phyloP scores from a whole-genome alignment of 1,284 basidiomycete genomes.

The Xerocomus cyaneibrunnescens region DNA sequence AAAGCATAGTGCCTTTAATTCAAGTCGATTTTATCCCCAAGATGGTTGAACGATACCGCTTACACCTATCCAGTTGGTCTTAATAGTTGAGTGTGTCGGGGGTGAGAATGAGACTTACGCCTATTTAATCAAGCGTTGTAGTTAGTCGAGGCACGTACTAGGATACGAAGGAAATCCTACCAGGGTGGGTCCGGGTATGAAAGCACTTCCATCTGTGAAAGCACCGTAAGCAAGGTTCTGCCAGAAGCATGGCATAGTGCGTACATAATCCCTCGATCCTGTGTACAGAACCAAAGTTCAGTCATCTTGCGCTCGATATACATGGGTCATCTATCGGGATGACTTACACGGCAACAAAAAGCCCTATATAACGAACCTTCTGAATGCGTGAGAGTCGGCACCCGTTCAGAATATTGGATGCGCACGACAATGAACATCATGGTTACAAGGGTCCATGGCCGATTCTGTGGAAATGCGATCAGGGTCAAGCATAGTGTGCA shows the following conservation, averaged over 20 bases:
- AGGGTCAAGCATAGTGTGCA: not conserved
- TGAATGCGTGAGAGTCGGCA: not conserved
- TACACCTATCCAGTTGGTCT: slow-evolving; percentile 16
- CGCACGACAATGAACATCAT: not conserved
- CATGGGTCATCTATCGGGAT: not conserved
- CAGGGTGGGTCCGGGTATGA: not conserved
- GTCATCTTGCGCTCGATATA: not conserved
- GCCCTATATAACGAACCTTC: not conserved
- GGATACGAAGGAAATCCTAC: not conserved
- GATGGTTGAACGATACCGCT: not conserved
- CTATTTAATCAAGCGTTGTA: not conserved
- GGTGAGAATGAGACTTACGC: not conserved
- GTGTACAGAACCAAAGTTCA: not conserved
- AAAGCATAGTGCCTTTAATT: slow-evolving; percentile 13
- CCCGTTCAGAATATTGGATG: not conserved
- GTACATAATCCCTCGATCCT: not conserved
- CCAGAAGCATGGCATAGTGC: not conserved
- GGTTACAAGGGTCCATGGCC: not conserved
- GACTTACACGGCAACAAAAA: not conserved
- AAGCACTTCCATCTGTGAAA: not conserved
- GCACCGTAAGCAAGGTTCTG: not conserved
- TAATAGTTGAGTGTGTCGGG: not conserved
- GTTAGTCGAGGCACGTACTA: too few relatives aligned
- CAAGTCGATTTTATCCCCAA: not conserved
- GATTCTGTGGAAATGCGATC: not conserved